Base-by-base conservation (phyloP, 331 rosid species). In the Pyracantha coccinea region DNA sequence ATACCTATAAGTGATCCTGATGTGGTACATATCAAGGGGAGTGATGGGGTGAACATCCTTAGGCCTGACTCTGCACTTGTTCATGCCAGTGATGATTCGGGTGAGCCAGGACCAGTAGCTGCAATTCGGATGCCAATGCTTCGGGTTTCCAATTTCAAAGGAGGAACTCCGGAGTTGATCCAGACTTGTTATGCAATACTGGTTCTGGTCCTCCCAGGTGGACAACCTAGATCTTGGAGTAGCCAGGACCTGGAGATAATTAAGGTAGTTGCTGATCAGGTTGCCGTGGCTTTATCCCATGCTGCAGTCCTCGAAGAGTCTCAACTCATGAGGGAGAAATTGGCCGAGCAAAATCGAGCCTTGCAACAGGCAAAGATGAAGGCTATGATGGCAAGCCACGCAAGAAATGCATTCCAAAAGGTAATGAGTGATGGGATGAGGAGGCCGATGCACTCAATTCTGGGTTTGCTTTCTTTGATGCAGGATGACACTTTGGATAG, bases 381-480 rank as follows among this genome's bases (percentile, higher is more conserved):
- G 65, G 99, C 99, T 62, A 83, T 95, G 99, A 82, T 88, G 97
- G 99, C 99, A 20, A 95, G 98, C 83, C 97, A 90, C 61, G 98
- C 99, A 29, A 90, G 98, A 80, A 84, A 78, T 63, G 80, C 96
- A 2, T 95, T 95, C 85, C 99, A 92, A 83, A 90, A 88, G 82
- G 98, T 95, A 79, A 95, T 92, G 99, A 89, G 97, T 67, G 93
- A 90, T 75, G 99, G 99, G 74, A 95, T 95, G 99, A 90, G 98
- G 80, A 92, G 94, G 84, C 99, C 99, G 47, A 95, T 92, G 98
- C 98, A 95, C 83, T 95, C 99, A 28, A 86, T 95, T 76, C 60
- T 95, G 79, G 97, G 99, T 66, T 75, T 95, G 91, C 94, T 95
- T 74, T 95, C 99, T 14, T 84, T 90, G 90, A 25, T 95, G 82